Base-by-base conservation (phyloP, 192 early-diverging fungal species). In the Linnemannia hyalina region DNA sequence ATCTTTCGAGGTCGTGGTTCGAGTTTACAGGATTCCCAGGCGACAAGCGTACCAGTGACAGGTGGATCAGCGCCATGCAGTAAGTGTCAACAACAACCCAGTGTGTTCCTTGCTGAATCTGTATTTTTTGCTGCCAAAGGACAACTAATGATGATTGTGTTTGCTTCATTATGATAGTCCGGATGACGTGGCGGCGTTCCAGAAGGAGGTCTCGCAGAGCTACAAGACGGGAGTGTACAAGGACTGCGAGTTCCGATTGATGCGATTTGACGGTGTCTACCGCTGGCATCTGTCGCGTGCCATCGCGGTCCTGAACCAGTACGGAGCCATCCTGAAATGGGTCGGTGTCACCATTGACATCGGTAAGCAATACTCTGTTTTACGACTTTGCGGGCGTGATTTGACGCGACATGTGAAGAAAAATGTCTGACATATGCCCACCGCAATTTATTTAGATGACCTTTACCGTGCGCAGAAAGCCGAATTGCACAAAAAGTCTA, bases 401-500 rank as follows among this genome's bases (percentile, higher is more conserved):
- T 35, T 26, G 29, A 68, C 32, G 10, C 6, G 16, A 35, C 65
- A 32, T 16, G 35, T 22, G 65, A 20, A 29, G 35, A 36, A 5
- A 7, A 26, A 32, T 70, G 32, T 23, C 38, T 40, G 26, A 35
- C 68, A 68, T 16, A 68, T 29, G 23, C 23, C 4, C n/a, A 2
- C 0, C 42, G 40, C 6, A 52, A 15, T 68, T 22, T 73, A 40
- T 40, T 38, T 74, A 85, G 83, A 86, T 73, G 84, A 86, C 65
- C 68, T 82, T 20, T 88, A 90, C 54, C 78, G 52, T 29, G 90
- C 90, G 20, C 80, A 88, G 49, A 88, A 84, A 42, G 90, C 90
- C 15, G 88, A 87, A 57, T 54, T 87, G 40, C 82, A 89, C 72
- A 86, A 86, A 52, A 90, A 90, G 42, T 88, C 88, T 20, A 89